Conservation (phyloP, 148 eudicot species). For the Fagopyrum homotropicum region DNA sequence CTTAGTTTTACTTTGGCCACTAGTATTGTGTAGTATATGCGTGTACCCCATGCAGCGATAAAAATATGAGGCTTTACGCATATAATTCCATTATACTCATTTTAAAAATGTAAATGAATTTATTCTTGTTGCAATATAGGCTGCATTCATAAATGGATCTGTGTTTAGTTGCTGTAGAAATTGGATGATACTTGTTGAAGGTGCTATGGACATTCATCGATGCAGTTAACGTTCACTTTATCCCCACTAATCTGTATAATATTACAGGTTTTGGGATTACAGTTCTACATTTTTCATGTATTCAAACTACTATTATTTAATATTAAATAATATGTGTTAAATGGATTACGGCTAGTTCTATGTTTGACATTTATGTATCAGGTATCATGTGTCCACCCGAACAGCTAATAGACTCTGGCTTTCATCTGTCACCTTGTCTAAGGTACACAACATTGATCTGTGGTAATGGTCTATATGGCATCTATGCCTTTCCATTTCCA, state of each 20-base stretch:
- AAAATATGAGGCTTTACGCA: not conserved
- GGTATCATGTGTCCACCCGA: conserved; percentile 87
- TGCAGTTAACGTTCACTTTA: not conserved
- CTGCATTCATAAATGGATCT: not conserved
- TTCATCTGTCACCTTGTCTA: conserved; percentile 72
- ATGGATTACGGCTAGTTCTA: not conserved
- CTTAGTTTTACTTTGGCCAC: not conserved
- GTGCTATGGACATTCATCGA: not conserved
- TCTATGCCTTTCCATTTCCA: not conserved
- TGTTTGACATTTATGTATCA: conserved; percentile 15
- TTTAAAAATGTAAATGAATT: not conserved
- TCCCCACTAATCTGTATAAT: not conserved
- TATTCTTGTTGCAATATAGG: not conserved
- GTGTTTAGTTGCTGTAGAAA: not conserved
- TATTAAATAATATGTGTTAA: not conserved
- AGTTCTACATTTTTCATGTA: not conserved
- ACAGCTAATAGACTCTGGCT: conserved; percentile 61
- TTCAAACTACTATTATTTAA: not conserved
- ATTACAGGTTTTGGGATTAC: not conserved
- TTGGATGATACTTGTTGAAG: not conserved
- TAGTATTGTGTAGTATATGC: not conserved
- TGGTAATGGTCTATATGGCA: not conserved
- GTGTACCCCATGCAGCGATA: not conserved
- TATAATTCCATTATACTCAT: not conserved
- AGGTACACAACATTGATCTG: conserved; percentile 36